phyloP scores from a whole-genome alignment of 23 red algal genomes.

The Agarophyton chilense region DNA sequence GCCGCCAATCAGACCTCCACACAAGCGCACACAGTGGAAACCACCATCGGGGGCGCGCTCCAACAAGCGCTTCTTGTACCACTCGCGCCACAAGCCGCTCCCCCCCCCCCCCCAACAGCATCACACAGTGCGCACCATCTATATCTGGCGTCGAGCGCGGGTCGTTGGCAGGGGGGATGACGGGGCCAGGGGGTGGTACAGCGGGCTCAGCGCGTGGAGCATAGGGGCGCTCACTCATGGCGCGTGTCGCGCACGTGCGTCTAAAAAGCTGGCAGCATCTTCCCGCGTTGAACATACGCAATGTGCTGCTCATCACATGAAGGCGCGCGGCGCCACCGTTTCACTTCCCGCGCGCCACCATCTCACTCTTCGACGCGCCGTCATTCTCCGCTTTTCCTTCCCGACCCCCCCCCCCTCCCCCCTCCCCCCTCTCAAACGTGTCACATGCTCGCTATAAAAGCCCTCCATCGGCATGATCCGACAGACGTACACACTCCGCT shows the following conservation, averaged over 20 bases:
- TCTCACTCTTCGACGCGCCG: background rate
- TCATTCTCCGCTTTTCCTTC: background rate
- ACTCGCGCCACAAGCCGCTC: no score
- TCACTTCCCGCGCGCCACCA: conserved; percentile 1
- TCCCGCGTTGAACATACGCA: no score
- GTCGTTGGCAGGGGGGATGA: no score
- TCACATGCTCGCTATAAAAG: background rate
- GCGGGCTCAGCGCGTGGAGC: background rate
- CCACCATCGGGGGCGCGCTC: no score
- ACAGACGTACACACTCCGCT: background rate
- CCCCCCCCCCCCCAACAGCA: no score
- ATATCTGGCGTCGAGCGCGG: no score
- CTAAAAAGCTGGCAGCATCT: background rate
- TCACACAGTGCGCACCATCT: no score
- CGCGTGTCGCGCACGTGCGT: background rate
- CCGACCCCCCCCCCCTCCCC: background rate
- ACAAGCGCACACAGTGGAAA: no score
- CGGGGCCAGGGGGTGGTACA: background rate
- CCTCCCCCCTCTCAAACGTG: background rate
- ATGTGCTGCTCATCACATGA: no score
- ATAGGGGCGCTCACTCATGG: background rate
- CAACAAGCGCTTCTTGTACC: no score
- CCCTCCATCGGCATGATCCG: background rate
- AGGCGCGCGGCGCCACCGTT: no score
- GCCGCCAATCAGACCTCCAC: no score